phyloP scores from a whole-genome alignment of 306 rosid species.

The Trichosanthes truncata region DNA sequence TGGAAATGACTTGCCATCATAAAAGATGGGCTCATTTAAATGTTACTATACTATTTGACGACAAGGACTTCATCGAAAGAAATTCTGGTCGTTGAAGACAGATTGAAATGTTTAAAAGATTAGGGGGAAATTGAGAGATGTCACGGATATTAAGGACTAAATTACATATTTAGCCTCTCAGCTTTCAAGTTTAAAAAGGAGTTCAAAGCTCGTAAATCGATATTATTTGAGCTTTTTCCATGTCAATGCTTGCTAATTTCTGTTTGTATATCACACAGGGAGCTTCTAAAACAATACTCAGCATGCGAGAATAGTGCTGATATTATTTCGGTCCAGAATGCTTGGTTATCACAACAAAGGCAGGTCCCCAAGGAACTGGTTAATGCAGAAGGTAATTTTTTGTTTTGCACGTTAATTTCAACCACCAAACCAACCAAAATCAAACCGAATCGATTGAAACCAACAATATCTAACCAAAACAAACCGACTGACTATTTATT shows the following conservation, averaged over 20 bases:
- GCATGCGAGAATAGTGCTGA: constrained; percentile 67
- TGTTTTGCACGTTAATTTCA: not conserved
- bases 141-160: not conserved
- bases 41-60: no score
- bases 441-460: not conserved
- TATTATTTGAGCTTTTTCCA: not conserved
- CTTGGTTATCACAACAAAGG: constrained; percentile 63
- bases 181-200: not conserved
- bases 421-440: not conserved
- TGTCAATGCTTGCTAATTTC: not conserved
- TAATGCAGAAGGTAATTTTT: constrained; percentile 43
- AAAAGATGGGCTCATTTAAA: not conserved
- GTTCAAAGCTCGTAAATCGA: not conserved
- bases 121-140: not conserved
- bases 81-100: not conserved
- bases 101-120: not conserved
- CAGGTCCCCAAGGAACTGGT: constrained; percentile 41
- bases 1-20: not conserved
- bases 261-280: constrained; percentile 39
- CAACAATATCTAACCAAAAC: not conserved
- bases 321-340: constrained; percentile 71
- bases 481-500: not conserved
- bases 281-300: constrained; percentile 77
- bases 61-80: not conserved
- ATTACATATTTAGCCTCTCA: not conserved